Base-by-base conservation (phyloP, 2,329 filamentous ascomycete genomes). In the Fonsecaea monophora region DNA sequence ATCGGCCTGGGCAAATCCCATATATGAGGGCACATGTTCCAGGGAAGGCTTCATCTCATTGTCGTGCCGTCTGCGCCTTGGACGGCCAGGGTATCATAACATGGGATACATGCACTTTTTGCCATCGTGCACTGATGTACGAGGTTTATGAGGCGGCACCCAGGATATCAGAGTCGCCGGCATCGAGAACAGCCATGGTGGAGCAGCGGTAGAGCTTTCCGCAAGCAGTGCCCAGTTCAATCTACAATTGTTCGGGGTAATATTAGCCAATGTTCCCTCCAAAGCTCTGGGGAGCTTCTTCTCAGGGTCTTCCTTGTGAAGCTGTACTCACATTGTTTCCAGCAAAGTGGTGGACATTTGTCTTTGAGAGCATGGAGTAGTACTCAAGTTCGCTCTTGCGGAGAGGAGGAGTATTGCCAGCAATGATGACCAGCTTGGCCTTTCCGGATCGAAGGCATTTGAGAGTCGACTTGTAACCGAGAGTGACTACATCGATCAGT, bases 171-270 rank as follows among this genome's bases (percentile, higher is more conserved):
- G 92, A 97, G 89, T 98, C 91, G 89, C 94, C 95, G 81, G 94
- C 93, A 84, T 99, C 95, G 75, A 98, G 86, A 80, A 98, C 91
- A 77, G 94, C 90, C 91, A 99, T 96, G 83, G 94, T 97, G 75
- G 92, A 94, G 89, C 92, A 96, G 77, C 93, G 89, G 91, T 96
- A 99, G 80, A 99, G 91, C 87, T 98, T 98, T 87, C 95, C 95
- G 86, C 94, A 97, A 76, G 93, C 94, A 80, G 94, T 98, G 79
- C 95, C 95, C 75, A 99, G 88, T 86, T 98, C 95, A 80, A 98
- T 97, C 94, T 98, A 82, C 82, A 78, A 45, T 42, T 56, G 48
- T 34, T 35, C 13, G 58, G 38, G 56, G 18, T 18, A 56, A 53
- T 58, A 66, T 73, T 70, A 74, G 72, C 71, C 65, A 53, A 4